Percentiles rank a stretch among this genome's conserved stretches.
These are phyloP conservation scores for Ophiostoma novo-ulmi DNA, from an alignment of 2,329 filamentous ascomycete species.

Conservation along the genomic window DNA sequence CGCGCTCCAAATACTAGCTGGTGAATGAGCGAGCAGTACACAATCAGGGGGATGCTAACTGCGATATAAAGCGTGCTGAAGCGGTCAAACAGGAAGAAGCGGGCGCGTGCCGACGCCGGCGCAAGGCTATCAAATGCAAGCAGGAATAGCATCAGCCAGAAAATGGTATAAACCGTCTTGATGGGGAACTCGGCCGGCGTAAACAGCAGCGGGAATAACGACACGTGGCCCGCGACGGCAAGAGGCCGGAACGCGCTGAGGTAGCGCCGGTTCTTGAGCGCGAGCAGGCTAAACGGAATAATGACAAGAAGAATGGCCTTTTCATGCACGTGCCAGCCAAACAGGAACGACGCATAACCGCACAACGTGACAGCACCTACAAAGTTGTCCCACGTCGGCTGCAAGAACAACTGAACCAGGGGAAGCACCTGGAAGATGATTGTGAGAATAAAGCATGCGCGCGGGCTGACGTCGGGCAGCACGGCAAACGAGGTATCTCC, in stretches of 20 bases:
- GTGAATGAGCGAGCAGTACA: slow-evolving; percentile 83
- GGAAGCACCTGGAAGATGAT: slow-evolving; percentile 75
- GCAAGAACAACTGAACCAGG: slow-evolving; percentile 73
- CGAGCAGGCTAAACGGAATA: slow-evolving; percentile 89
- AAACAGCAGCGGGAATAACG: slow-evolving; percentile 88
- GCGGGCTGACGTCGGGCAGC: slow-evolving; percentile 76
- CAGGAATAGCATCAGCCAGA: slow-evolving; percentile 85
- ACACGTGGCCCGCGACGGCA: slow-evolving; percentile 89
- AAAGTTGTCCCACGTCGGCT: slow-evolving; percentile 82
- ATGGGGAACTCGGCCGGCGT: slow-evolving; percentile 88
- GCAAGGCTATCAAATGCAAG: slow-evolving; percentile 82
- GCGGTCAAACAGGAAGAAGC: slow-evolving; percentile 85
- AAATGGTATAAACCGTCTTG: slow-evolving; percentile 86
- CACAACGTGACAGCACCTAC: slow-evolving; percentile 86
- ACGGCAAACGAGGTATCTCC: slow-evolving; percentile 93
- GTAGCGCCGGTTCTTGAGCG: slow-evolving; percentile 82
- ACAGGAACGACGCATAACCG: slow-evolving; percentile 92
- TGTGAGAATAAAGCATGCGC: slow-evolving; percentile 75
- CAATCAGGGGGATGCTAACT: slow-evolving; percentile 79
- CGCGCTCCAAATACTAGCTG: slow-evolving; percentile 73
- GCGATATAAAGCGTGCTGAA: slow-evolving; percentile 87
- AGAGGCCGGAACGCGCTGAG: slow-evolving; percentile 87
- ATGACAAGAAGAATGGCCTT: slow-evolving; percentile 94
- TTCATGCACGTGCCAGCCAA: slow-evolving; percentile 98
- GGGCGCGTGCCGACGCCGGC: slow-evolving; percentile 70